Evolutionary conservation across 345 rosid genomes (phyloP).

Genomic region (Arabidopsis arenosa): DNA sequence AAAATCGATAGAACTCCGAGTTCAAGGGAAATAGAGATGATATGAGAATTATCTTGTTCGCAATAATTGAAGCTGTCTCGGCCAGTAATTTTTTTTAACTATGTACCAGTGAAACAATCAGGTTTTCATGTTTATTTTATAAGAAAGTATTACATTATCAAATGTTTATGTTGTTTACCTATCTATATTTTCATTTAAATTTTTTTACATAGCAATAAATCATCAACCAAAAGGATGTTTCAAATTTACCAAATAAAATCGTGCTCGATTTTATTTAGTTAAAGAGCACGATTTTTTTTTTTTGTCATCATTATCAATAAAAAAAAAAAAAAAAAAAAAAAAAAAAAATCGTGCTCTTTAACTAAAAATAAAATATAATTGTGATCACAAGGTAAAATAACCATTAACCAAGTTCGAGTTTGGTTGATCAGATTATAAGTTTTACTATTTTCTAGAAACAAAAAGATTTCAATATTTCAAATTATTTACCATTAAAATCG

Average conservation of each 20-base stretch:
- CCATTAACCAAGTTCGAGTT: neutral
- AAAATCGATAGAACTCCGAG: slow-evolving; percentile 51
- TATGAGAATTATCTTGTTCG: neutral
- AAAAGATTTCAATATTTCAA: no score
- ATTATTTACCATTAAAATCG: no score
- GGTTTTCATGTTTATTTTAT: neutral
- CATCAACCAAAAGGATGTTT: no score
- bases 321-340: no score
- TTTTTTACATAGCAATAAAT: no score
- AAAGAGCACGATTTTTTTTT: no score
- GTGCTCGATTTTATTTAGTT: no score
- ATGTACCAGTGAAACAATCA: neutral
- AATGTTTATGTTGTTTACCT: neutral
- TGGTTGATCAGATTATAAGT: neutral
- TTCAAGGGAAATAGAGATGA: slow-evolving; percentile 60
- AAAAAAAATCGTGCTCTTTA: no score
- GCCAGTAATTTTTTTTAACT: neutral
- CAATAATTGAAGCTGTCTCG: neutral
- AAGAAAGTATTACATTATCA: neutral
- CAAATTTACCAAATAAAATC: no score
- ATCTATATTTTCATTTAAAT: neutral
- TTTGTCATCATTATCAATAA: no score
- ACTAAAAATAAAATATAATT: no score
- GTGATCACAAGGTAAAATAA: no score
- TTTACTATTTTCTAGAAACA: neutral